These are phyloP conservation scores for Phtheirospermum japonicum DNA, from an alignment of 257 asterid species.

Conservation along the genomic window DNA sequence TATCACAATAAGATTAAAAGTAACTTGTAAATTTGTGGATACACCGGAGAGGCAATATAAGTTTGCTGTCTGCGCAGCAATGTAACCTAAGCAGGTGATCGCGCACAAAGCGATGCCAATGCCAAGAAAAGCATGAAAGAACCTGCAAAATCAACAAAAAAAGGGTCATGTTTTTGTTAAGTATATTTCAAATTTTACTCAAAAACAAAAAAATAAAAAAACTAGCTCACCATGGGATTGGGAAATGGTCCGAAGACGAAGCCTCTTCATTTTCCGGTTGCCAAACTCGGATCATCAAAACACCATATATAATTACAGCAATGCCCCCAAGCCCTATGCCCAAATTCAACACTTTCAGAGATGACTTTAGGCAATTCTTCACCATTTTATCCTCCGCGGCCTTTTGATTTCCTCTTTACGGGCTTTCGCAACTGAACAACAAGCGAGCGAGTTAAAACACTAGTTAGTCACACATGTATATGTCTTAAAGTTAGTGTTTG, in stretches of 20 bases:
- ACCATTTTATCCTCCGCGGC: conserved; percentile 2
- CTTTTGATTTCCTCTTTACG: too few relatives aligned
- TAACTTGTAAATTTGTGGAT: conserved; percentile 24
- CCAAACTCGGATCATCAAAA: conserved; percentile 46
- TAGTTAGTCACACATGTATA: too few relatives aligned
- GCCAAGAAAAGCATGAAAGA: conserved; percentile 51
- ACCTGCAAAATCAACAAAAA: conserved; percentile 50
- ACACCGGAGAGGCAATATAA: conserved; percentile 44
- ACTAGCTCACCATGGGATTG: too few relatives aligned
- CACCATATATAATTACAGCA: conserved; percentile 36
- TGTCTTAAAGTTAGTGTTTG: too few relatives aligned
- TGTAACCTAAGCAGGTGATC: conserved; percentile 52
- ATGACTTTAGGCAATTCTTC: conserved; percentile 30
- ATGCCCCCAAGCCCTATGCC: conserved; percentile 40
- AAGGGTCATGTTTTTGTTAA: too few relatives aligned
- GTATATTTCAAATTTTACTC: too few relatives aligned
- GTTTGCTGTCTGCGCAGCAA: conserved; percentile 50
- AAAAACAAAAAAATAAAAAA: too few relatives aligned
- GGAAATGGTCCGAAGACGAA: conserved; percentile 24
- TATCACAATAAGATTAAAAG: too few relatives aligned
- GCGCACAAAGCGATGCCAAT: conserved; percentile 56
- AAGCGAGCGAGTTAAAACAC: too few relatives aligned
- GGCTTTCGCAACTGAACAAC: too few relatives aligned
- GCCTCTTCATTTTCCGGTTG: conserved; percentile 30
- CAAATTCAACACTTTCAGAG: conserved; percentile 41